phyloP scores from a whole-genome alignment of 106 monocot species.

The Phalaenopsis aphrodite region DNA sequence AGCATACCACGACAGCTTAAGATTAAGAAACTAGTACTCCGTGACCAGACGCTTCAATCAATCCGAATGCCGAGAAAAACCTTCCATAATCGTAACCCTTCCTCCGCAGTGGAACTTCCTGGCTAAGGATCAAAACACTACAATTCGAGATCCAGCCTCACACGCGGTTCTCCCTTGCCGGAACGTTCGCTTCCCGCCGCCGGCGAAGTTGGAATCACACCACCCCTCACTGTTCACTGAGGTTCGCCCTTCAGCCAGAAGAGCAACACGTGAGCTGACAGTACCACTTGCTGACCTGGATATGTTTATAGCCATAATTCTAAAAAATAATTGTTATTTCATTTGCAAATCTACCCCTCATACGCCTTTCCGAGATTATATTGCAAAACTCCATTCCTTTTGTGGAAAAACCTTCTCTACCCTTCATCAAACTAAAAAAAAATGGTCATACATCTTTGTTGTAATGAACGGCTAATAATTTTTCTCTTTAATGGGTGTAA shows the following conservation, averaged over 20 bases:
- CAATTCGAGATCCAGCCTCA: not conserved
- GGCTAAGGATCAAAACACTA: not conserved
- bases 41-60: not conserved
- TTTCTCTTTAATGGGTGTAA: too few species aligned
- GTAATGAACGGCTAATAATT: too few species aligned
- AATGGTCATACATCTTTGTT: too few species aligned
- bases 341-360: too few species aligned
- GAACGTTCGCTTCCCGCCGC: not conserved
- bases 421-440: too few species aligned
- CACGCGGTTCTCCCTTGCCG: not conserved
- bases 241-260: not conserved
- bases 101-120: not conserved
- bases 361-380: too few species aligned
- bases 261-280: too few species aligned
- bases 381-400: too few species aligned
- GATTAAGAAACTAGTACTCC: not conserved
- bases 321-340: too few species aligned
- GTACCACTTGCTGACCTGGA: too few species aligned
- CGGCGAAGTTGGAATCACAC: not conserved
- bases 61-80: not conserved
- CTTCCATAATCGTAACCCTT: not conserved
- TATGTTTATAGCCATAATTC: too few species aligned
- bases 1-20: slow-evolving; percentile 2
- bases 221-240: not conserved
- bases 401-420: too few species aligned